These are phyloP conservation scores for Tuber melanosporum DNA, from an alignment of 495 filamentous ascomycete genomes.

Conservation along the genomic window DNA sequence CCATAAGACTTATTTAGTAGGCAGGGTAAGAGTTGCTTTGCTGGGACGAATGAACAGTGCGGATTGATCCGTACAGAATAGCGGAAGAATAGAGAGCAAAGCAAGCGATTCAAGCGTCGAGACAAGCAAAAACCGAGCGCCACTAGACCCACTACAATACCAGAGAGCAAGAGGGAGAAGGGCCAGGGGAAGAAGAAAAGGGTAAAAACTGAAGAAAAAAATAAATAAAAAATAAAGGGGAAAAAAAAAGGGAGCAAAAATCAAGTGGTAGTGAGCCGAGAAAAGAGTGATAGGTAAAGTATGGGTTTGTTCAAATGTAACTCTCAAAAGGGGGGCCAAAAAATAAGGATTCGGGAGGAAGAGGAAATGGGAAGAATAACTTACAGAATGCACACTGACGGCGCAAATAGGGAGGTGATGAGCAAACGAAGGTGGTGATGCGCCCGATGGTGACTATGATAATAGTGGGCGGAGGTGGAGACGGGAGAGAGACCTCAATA, in stretches of 20 bases:
- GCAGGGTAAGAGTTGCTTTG: slow-evolving; percentile 34
- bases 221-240: background rate
- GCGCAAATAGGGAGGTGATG: background rate
- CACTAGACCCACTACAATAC: background rate
- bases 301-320: background rate
- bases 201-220: slow-evolving; percentile 6
- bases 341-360: slow-evolving; percentile 2
- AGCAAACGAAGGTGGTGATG: slow-evolving; percentile 5
- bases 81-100: slow-evolving; percentile 10
- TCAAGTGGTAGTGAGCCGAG: background rate
- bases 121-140: background rate
- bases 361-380: slow-evolving; percentile 1
- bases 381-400: slow-evolving; percentile 5
- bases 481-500: background rate
- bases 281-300: background rate
- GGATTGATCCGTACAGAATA: slow-evolving; percentile 9
- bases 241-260: slow-evolving; percentile 13
- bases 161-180: background rate
- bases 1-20: slow-evolving; percentile 15
- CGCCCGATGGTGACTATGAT: background rate
- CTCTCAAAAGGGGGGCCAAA: slow-evolving; percentile 3
- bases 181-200: background rate
- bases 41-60: slow-evolving; percentile 20
- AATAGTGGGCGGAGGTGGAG: background rate
- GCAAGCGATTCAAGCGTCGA: slow-evolving; percentile 15